A percentile compares a stretch with the other conserved stretches of the same genome.
Conservation (phyloP, 495 filamentous ascomycete genomes). For the Penicillium diatomitis region DNA sequence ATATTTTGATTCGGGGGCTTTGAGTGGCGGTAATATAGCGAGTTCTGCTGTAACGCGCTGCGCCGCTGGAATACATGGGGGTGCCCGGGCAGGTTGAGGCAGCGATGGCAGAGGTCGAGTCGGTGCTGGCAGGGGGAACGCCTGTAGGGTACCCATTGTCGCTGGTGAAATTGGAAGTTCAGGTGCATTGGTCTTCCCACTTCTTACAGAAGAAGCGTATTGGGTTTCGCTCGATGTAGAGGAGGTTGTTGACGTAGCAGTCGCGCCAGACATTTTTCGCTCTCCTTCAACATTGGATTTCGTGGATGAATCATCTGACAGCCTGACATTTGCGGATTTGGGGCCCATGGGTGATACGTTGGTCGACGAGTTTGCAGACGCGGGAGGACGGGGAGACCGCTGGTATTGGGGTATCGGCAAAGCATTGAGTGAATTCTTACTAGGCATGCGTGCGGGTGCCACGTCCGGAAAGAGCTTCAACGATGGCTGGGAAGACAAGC, state of each 20-base stretch:
- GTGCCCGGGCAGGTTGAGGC: constrained; percentile 10
- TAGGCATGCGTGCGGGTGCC: constrained; percentile 25
- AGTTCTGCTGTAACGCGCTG: too few relatives aligned
- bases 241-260: neutral
- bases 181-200: constrained; percentile 4
- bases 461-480: constrained; percentile 34
- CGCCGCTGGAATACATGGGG: constrained; percentile 1
- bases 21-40: neutral
- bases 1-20: constrained; percentile 1
- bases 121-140: constrained; percentile 34
- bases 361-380: neutral
- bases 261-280: constrained; percentile 3
- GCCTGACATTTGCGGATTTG: neutral
- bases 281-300: neutral
- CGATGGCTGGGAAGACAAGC: constrained; percentile 11
- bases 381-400: constrained; percentile 4
- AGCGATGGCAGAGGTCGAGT: constrained; percentile 27
- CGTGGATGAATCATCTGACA: neutral
- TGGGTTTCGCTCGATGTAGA: neutral
- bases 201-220: constrained; percentile 1
- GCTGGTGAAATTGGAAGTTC: constrained; percentile 16
- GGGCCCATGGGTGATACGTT: neutral
- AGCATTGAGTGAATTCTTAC: constrained; percentile 21
- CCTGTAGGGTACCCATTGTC: constrained; percentile 23
- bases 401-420: constrained; percentile 16